Evolutionary conservation across 306 rosid species (phyloP), one percentile per base, ranked within the genome.

Genomic region (Quercus suber): DNA sequence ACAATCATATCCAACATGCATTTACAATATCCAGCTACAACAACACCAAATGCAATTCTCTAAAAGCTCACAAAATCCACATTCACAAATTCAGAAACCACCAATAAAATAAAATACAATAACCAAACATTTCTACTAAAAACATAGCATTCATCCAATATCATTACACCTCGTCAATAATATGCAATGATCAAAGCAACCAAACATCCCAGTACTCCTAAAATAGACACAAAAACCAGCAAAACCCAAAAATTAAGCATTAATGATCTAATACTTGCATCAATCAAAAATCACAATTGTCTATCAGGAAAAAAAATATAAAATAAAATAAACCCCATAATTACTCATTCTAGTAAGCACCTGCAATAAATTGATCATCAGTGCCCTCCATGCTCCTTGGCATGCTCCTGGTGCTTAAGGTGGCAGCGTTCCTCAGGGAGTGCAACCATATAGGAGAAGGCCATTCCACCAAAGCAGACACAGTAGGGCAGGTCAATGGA

Each of bases 351-450:
- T 27, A 5, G 17, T 23, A 8, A 35, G 51, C 74, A 82, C 90
- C 86, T 49, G 67, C 21, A 21, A 31, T 17, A 56, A 61, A 41
- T 10, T 37, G 63, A 63, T 80, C 79, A 83, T 79, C 86, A 86
- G n/a, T 88, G 89, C 77, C 87, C 83, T 10, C 83, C 92, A 65
- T 89, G 96, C 55, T 85, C 71, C 81, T 69, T 82, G 80, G 88
- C 92, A 65, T 89, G 95, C 51, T 85, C 71, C 81, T 60, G 84
- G 80, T 91, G 98, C 77, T 72, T 90, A 64, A 89, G 93, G 69
- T 94, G 97, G 75, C 98, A 96, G 30, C 93, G 93, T 84, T 94
- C 96, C 57, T 89, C 85, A 2, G 96, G 96, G 59, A 94, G 97
- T 6, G 86, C 90, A 56, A 94, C 83, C 61, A 92, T 88, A 84